These are phyloP conservation scores for Maudiozyma turicensis DNA, from an alignment of 805 yeast species.

Conservation along the genomic window DNA sequence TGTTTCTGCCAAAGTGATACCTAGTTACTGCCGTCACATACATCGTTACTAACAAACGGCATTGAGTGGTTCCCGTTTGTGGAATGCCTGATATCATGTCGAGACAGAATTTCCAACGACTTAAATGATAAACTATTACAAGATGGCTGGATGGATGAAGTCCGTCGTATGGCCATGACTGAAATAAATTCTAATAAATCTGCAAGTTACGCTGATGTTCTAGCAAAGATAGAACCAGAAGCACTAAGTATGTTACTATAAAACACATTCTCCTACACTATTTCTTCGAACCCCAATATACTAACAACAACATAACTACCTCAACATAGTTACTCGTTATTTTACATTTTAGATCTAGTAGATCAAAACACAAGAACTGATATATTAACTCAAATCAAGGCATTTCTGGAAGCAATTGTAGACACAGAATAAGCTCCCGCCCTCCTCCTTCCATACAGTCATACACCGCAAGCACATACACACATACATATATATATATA, in stretches of 20 bases:
- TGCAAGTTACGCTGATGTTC: constrained; percentile 42
- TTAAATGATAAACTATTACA: constrained; percentile 58
- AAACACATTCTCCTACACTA: background rate
- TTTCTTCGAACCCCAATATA: background rate
- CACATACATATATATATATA: background rate
- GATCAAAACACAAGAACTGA: constrained; percentile 57
- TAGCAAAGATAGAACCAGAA: constrained; percentile 46
- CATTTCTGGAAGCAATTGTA: constrained; percentile 45
- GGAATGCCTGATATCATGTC: no score
- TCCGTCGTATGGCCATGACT: constrained; percentile 50
- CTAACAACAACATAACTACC: background rate
- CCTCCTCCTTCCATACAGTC: no score
- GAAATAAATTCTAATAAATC: constrained; percentile 32
- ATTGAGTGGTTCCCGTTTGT: no score
- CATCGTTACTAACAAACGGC: constrained; percentile 4
- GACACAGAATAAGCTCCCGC: constrained; percentile 24
- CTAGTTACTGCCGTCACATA: background rate
- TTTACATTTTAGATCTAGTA: constrained; percentile 38
- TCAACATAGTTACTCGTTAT: background rate
- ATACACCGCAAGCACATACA: background rate
- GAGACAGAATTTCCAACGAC: constrained; percentile 42
- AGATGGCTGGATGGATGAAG: constrained; percentile 80
- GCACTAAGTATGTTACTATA: constrained; percentile 44
- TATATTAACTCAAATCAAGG: constrained; percentile 46
- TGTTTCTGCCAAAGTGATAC: background rate